A percentile compares a stretch with the other conserved stretches of the same genome.
Conservation (phyloP, 1,284 basidiomycete genomes). For the Ganoderma sp. region DNA sequence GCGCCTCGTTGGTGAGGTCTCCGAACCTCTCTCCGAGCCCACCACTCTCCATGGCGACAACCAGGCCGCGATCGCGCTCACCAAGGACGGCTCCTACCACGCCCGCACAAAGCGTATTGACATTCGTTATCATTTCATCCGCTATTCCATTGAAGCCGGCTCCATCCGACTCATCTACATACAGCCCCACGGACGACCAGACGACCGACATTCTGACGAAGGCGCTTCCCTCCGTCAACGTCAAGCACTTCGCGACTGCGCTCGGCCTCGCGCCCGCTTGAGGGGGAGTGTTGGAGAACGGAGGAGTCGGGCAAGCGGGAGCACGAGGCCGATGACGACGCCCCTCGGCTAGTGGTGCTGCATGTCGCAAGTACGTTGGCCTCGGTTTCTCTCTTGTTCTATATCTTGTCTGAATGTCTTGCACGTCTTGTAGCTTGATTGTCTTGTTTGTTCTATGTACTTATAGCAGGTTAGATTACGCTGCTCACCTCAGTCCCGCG, state of each 20-base stretch:
- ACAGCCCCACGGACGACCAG: constrained; percentile 23
- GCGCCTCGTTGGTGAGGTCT: constrained; percentile 19
- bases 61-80: constrained; percentile 39
- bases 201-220: constrained; percentile 41
- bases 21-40: constrained; percentile 15
- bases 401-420: neutral
- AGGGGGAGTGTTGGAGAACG: constrained; percentile 5
- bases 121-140: constrained; percentile 41
- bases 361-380: neutral
- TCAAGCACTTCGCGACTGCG: constrained; percentile 7
- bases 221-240: constrained; percentile 23
- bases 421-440: neutral
- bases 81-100: constrained; percentile 34
- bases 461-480: neutral
- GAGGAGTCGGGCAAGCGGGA: neutral
- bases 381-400: neutral
- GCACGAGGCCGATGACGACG: neutral
- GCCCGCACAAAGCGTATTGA: constrained; percentile 45
- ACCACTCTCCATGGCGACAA: constrained; percentile 41
- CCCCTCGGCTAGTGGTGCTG: neutral
- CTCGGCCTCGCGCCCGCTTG: too few species aligned
- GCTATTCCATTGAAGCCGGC: constrained; percentile 35
- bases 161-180: constrained; percentile 25
- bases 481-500: too few species aligned
- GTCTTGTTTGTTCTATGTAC: neutral